A percentile compares a stretch with the other conserved stretches of the same genome.
These are phyloP conservation scores for Ophiostoma pallidulum DNA, from an alignment of 2,329 filamentous ascomycete genomes.

Conservation along the genomic window DNA sequence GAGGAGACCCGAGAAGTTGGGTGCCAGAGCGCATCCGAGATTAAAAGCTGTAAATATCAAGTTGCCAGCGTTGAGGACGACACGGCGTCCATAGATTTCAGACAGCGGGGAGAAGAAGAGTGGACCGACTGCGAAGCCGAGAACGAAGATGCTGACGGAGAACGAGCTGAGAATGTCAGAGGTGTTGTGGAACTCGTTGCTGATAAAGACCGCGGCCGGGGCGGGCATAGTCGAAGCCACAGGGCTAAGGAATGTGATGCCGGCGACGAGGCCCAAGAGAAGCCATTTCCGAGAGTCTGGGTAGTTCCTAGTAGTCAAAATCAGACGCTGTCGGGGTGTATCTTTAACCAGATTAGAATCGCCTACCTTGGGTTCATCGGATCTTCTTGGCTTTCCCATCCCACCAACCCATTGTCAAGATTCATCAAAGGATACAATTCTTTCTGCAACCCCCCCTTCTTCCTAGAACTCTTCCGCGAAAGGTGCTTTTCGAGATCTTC, in stretches of 20 bases:
- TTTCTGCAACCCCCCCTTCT: neutral
- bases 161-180: slow-evolving; percentile 37
- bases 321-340: neutral
- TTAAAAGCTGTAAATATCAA: slow-evolving; percentile 50
- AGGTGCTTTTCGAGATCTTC: neutral
- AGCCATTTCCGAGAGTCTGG: neutral
- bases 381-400: neutral
- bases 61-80: slow-evolving; percentile 68
- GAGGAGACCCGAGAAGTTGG: slow-evolving; percentile 55
- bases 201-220: neutral
- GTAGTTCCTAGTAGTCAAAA: neutral
- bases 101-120: slow-evolving; percentile 5
- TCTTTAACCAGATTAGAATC: neutral
- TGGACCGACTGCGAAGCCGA: slow-evolving; percentile 21
- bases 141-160: slow-evolving; percentile 50
- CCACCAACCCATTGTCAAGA: neutral
- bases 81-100: slow-evolving; percentile 23
- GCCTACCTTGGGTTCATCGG: neutral
- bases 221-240: slow-evolving; percentile 1
- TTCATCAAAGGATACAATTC: neutral
- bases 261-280: neutral
- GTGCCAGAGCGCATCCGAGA: slow-evolving; percentile 53
- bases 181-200: slow-evolving; percentile 30
- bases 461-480: neutral
- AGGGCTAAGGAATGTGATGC: neutral